Conservation (phyloP, 2,329 filamentous ascomycete species). For the Penicillium sp. region DNA sequence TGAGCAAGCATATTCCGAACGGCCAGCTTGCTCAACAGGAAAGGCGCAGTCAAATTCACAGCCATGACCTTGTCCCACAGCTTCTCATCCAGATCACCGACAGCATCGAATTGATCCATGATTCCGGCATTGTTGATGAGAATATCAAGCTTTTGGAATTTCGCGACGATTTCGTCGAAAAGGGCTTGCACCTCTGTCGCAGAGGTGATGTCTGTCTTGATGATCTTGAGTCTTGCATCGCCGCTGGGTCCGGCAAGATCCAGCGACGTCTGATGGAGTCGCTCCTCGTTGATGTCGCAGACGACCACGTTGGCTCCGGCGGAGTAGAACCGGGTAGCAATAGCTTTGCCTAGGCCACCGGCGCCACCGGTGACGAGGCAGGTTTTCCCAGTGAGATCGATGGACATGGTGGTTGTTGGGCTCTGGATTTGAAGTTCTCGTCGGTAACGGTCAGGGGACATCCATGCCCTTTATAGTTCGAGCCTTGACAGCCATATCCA, state of each 20-base stretch:
- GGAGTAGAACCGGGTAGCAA: constrained; percentile 26
- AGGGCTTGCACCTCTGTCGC: too few relatives aligned
- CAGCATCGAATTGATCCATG: constrained; percentile 50
- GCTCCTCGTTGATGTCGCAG: constrained; percentile 30
- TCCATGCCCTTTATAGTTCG: too few relatives aligned
- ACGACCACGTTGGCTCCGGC: constrained; percentile 34
- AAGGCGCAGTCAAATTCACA: constrained; percentile 51
- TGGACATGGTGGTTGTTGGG: too few relatives aligned
- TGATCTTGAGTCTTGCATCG: too few relatives aligned
- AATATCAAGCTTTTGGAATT: too few relatives aligned
- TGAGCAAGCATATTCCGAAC: constrained; percentile 43
- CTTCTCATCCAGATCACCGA: constrained; percentile 39
- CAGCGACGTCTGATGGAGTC: constrained; percentile 19
- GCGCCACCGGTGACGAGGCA: constrained; percentile 31
- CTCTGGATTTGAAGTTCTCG: too few relatives aligned
- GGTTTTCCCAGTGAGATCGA: too few relatives aligned
- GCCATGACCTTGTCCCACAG: constrained; percentile 49
- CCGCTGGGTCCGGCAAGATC: too few relatives aligned
- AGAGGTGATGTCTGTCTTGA: constrained; percentile 34
- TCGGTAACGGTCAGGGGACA: too few relatives aligned
- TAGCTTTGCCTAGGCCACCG: constrained; percentile 33
- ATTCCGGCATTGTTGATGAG: constrained; percentile 53
- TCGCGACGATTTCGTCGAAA: constrained; percentile 46
- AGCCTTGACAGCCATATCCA: too few relatives aligned
- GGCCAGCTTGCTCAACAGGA: constrained; percentile 45